These are phyloP conservation scores for Spergularia azorica DNA, from an alignment of 179 eudicot species.

Conservation along the genomic window DNA sequence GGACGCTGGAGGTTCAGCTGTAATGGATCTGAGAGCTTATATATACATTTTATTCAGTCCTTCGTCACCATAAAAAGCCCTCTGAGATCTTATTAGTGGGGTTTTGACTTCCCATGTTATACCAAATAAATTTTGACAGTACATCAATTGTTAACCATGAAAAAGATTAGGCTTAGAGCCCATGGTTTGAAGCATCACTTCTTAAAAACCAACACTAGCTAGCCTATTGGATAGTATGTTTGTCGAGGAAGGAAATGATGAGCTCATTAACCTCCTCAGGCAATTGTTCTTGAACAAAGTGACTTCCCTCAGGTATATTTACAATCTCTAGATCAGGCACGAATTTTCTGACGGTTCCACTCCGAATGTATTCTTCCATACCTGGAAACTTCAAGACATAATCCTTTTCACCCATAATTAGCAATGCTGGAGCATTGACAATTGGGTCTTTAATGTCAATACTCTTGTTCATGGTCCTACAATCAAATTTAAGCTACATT, in stretches of 20 bases:
- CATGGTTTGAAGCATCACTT: background rate
- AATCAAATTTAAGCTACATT: constrained; percentile 11
- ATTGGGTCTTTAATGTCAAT: constrained; percentile 17
- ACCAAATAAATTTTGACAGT: background rate
- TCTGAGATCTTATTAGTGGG: background rate
- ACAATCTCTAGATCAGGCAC: constrained; percentile 60
- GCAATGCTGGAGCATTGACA: constrained; percentile 30
- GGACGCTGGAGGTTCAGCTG: background rate
- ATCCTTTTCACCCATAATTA: constrained; percentile 40
- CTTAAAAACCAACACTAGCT: no score
- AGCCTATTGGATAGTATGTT: background rate
- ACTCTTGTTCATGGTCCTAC: constrained; percentile 17
- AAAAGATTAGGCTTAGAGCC: background rate
- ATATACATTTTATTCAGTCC: background rate
- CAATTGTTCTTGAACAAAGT: constrained; percentile 74
- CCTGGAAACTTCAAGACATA: constrained; percentile 36
- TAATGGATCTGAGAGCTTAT: no score
- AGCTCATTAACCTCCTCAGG: constrained; percentile 62
- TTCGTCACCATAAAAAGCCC: background rate
- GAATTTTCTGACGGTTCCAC: constrained; percentile 40
- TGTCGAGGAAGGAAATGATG: constrained; percentile 43
- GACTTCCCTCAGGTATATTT: constrained; percentile 61
- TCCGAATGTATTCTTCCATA: constrained; percentile 53
- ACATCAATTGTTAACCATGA: background rate
- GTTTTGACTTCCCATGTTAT: background rate